phyloP scores from a whole-genome alignment of 768 basidiomycete species.

The Wakefieldia striispora region DNA sequence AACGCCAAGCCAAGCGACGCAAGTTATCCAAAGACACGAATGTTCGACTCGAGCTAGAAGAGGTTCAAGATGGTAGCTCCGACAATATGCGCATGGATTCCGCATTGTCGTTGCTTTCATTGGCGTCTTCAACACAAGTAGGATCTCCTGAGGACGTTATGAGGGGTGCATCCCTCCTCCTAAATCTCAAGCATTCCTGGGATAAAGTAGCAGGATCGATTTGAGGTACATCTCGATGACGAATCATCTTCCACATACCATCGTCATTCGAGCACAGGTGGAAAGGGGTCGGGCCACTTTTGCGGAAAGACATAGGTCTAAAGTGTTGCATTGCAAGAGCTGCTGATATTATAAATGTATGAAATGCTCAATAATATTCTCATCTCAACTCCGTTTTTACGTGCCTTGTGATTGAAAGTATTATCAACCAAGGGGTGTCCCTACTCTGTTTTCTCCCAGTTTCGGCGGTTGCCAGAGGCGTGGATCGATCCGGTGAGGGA shows the following conservation, averaged over 20 bases:
- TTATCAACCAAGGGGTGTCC: too few relatives aligned
- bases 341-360: too few relatives aligned
- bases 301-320: slow-evolving; percentile 18
- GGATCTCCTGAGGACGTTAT: slow-evolving; percentile 23
- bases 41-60: slow-evolving; percentile 16
- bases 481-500: too few relatives aligned
- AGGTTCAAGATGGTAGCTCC: slow-evolving; percentile 10
- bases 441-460: too few relatives aligned
- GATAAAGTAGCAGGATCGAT: slow-evolving; percentile 19
- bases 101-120: slow-evolving; percentile 31
- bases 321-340: too few relatives aligned
- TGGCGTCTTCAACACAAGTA: slow-evolving; percentile 15
- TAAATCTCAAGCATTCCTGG: slow-evolving; percentile 30
- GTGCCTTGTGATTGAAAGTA: too few relatives aligned
- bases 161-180: slow-evolving; percentile 27
- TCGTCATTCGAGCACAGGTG: slow-evolving; percentile 14
- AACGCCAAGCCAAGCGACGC: slow-evolving; percentile 37
- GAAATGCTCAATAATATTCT: too few relatives aligned
- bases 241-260: too few relatives aligned
- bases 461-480: too few relatives aligned
- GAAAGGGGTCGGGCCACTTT: slow-evolving; percentile 29
- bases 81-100: slow-evolving; percentile 19
- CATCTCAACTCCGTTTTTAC: too few relatives aligned
- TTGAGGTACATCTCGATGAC: too few relatives aligned
- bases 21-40: slow-evolving; percentile 23